These are phyloP conservation scores for Termitomyces sp. DNA, from an alignment of 768 basidiomycete genomes.

Conservation along the genomic window DNA sequence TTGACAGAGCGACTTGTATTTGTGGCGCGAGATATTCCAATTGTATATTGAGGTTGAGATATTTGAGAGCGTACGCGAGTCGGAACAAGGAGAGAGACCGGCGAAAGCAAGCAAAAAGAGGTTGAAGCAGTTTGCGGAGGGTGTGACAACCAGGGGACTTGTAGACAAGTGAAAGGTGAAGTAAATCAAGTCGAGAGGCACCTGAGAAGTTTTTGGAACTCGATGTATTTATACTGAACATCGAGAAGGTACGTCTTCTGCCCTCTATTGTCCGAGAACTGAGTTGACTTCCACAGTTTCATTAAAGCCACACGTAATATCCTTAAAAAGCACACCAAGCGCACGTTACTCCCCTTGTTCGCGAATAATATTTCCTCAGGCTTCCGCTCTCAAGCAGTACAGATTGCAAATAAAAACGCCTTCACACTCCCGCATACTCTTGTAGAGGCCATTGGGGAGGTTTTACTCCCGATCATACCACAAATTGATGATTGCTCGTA, in stretches of 20 bases:
- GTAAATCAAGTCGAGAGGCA: conserved; percentile 53
- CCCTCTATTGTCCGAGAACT: background rate
- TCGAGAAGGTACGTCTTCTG: conserved; percentile 60
- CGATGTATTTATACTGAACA: conserved; percentile 73
- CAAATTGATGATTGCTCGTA: conserved; percentile 84
- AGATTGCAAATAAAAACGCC: conserved; percentile 12
- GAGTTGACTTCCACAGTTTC: conserved; percentile 46
- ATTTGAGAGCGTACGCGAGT: conserved; percentile 72
- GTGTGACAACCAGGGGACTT: conserved; percentile 53
- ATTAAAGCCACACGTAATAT: conserved; percentile 88
- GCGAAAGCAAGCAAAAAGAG: conserved; percentile 68
- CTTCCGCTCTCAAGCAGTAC: conserved; percentile 13
- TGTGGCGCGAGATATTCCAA: conserved; percentile 89
- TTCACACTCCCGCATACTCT: conserved; percentile 39
- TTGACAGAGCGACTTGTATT: conserved; percentile 64
- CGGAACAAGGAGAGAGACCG: conserved; percentile 62
- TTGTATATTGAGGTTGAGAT: conserved; percentile 84
- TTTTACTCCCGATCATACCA: conserved; percentile 76
- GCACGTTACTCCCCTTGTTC: conserved; percentile 75
- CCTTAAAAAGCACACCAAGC: conserved; percentile 91
- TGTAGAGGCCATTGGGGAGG: conserved; percentile 80
- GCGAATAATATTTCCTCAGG: conserved; percentile 14
- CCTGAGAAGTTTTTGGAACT: conserved; percentile 71
- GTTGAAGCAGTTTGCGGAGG: conserved; percentile 58
- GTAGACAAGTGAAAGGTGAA: conserved; percentile 52